These are phyloP conservation scores for Oropetium thomaeum DNA, from an alignment of 176 grass and related monocot species.

Conservation along the genomic window DNA sequence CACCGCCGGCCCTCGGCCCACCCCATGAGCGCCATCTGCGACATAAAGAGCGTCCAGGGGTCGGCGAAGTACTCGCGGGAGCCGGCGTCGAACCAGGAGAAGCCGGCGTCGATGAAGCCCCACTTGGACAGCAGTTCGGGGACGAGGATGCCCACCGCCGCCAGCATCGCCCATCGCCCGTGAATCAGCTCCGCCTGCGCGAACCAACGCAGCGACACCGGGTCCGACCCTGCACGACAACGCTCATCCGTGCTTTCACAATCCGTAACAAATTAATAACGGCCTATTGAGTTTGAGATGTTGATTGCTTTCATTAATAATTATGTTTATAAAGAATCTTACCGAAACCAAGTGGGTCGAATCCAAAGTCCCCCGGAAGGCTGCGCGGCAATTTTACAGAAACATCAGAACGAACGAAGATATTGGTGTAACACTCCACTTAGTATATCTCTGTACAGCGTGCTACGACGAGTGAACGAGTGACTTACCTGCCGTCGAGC, in stretches of 20 bases:
- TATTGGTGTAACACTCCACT: no score
- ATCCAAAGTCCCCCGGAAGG: constrained; percentile 84
- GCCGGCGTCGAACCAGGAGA: constrained; percentile 68
- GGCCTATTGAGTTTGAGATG: no score
- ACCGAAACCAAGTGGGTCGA: constrained; percentile 88
- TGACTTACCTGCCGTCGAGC: constrained; percentile 81
- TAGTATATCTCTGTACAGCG: no score
- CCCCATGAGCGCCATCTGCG: constrained; percentile 89
- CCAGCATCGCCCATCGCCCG: constrained; percentile 93
- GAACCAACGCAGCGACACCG: constrained; percentile 70
- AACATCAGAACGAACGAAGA: not conserved
- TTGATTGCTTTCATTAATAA: no score
- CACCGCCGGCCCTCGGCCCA: constrained; percentile 92
- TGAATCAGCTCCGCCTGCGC: constrained; percentile 89
- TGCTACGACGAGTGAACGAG: no score
- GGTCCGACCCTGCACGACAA: constrained; percentile 55
- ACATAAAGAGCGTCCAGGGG: constrained; percentile 62
- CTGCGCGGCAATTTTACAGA: constrained; percentile 27
- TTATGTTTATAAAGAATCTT: no score
- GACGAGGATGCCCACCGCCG: constrained; percentile 61
- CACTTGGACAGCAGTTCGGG: constrained; percentile 50
- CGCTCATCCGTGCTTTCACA: no score
- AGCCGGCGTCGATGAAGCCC: constrained; percentile 65
- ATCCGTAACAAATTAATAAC: no score
- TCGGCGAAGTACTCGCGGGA: constrained; percentile 75